These are phyloP conservation scores for Oryza rufipogon DNA, from an alignment of 176 grass and related monocot species.

Conservation along the genomic window DNA sequence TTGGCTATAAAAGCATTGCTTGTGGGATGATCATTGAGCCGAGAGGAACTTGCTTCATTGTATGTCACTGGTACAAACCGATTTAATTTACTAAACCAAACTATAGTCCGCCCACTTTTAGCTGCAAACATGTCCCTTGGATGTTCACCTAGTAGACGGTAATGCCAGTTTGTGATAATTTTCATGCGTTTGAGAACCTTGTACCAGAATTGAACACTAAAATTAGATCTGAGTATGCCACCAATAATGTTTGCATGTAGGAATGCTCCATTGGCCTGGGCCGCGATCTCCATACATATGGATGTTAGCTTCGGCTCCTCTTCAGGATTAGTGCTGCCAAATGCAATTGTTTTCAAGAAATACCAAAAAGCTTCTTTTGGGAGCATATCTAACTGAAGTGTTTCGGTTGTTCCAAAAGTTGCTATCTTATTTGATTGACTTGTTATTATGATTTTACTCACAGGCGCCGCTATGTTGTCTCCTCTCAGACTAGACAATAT, in stretches of 20 bases:
- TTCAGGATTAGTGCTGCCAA: conserved; percentile 5
- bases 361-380: conserved; percentile 2
- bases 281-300: neutral
- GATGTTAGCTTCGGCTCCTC: neutral
- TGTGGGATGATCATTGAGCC: neutral
- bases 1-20: neutral
- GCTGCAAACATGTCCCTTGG: neutral
- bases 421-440: neutral
- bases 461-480: neutral
- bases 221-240: neutral
- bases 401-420: neutral
- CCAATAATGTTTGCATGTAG: neutral
- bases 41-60: neutral
- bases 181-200: neutral
- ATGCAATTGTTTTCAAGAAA: neutral
- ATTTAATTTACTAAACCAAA: neutral
- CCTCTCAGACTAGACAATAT: neutral
- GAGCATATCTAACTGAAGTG: neutral
- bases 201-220: neutral
- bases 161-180: neutral
- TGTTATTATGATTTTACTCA: conserved; percentile 29
- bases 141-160: neutral
- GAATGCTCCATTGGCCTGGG: neutral
- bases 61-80: neutral
- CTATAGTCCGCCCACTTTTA: too few relatives aligned